Base-by-base conservation (phyloP, 352 stramenopile species). In the Phytophthora ohioensis region DNA sequence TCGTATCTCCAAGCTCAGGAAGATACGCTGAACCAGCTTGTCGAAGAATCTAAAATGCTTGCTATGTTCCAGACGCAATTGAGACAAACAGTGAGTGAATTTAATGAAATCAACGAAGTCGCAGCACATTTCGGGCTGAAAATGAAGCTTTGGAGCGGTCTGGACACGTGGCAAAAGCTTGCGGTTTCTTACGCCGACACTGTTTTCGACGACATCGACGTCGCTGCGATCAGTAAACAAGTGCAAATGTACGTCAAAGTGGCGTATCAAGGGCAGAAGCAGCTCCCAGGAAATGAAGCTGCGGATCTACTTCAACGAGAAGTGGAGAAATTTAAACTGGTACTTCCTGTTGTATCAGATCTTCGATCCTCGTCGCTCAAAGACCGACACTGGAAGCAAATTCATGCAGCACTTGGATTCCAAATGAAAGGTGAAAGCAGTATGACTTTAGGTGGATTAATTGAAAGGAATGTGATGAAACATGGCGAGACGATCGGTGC, bases 261-360 rank as follows among this genome's bases (percentile, higher is more conserved):
- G 3, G 93, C 90, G 35, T 92, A 93, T 32, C 78, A 96, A 65
- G 90, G 93, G 1, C 82, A 92, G 38, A 97, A 97, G 39, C 82
- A 91, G 34, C 84, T 98, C 4, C 91, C 91, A 1, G 86, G 82
- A 0, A 98, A 98, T 57, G 85, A 95, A 73, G 87, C 83, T 0
- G 89, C 89, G 0, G 85, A 95, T 51, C 59, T 93, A 30, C 74
- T 98, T 9, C 90, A 96, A 52, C 73, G 51, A 35, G 84, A 95
- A 59, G 94, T 98, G 0, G 91, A 98, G 7, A 93, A 94, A 53
- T 97, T 98, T 64, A 96, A 94, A 47, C 69, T 93, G 8, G 90
- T 96, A 10, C 80, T 95, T 4, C 89, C 89, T 2, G 84, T 95
- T 1, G 86, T 96, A 6, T 81, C 76, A 1, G 89, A 96, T 70